Evolutionary conservation across 371 early-diverging fungal species (phyloP).

Genomic region (Circinella minor): DNA sequence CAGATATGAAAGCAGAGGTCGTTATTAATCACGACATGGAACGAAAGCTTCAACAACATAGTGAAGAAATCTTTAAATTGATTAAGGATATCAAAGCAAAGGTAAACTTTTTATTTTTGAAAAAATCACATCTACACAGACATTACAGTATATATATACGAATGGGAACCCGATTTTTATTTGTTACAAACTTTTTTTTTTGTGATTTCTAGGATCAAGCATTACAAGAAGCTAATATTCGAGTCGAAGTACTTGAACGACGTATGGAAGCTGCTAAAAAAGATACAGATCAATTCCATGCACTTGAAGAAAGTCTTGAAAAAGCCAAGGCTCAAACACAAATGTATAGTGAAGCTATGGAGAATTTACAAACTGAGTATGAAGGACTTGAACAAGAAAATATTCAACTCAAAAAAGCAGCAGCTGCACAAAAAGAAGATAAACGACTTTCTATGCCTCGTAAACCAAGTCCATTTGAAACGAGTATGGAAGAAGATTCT

Average conservation of each 20-base stretch:
- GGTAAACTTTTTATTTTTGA: slow-evolving; percentile 13
- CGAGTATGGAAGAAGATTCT: slow-evolving; percentile 19
- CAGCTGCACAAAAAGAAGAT: slow-evolving; percentile 43
- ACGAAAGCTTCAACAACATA: slow-evolving; percentile 75
- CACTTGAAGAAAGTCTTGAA: slow-evolving; percentile 65
- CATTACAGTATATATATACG: too few relatives aligned
- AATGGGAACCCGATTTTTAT: neutral
- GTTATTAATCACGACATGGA: slow-evolving; percentile 79
- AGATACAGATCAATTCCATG: slow-evolving; percentile 68
- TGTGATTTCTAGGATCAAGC: slow-evolving; percentile 61
- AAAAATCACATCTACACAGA: too few relatives aligned
- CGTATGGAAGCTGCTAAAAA: slow-evolving; percentile 72
- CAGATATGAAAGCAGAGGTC: slow-evolving; percentile 77
- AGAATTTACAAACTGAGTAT: slow-evolving; percentile 74
- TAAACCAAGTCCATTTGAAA: slow-evolving; percentile 25
- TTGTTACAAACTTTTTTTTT: neutral
- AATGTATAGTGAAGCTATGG: slow-evolving; percentile 76
- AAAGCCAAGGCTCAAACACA: slow-evolving; percentile 65
- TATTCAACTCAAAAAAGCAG: slow-evolving; percentile 57
- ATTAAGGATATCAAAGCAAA: slow-evolving; percentile 76
- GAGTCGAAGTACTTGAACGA: slow-evolving; percentile 80
- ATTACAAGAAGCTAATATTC: slow-evolving; percentile 75
- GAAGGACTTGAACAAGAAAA: slow-evolving; percentile 73
- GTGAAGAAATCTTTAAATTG: slow-evolving; percentile 77
- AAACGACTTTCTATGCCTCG: slow-evolving; percentile 40